Base-by-base conservation (phyloP, 1,284 basidiomycete species). In the Puccinia coronata region DNA sequence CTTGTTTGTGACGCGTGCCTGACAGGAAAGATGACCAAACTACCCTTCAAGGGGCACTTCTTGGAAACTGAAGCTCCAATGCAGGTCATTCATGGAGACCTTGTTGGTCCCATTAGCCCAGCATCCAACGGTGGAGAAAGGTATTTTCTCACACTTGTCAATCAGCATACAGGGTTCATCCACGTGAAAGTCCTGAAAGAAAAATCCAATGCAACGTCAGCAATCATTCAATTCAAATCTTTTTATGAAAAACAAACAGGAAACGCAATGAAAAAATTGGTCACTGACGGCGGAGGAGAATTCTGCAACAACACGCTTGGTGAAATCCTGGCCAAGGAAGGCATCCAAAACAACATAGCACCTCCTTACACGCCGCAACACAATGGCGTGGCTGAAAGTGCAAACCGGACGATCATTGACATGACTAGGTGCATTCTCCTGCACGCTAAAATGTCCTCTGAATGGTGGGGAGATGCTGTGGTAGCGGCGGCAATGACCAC, bases 211-310 rank as follows among this genome's bases (percentile, higher is more conserved):
- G 31, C 61, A 1, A 39, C 31, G 11, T 6, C 11, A 18, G 2
- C 28, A 1, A 65, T 65, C 14, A 16, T 39, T 9, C 16, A 65
- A 16, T 65, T 65, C 31, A 65, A 39, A 65, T 36, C 18, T 16
- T 9, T 39, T 6, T 65, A 31, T 31, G 61, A 65, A n/a, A 65
- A 65, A 8, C 61, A 65, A 41, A 65, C 61, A 20, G 31, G 61
- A 5, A 11, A 65, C 16, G 16, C 11, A 6, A 65, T 65, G 12
- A 65, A 39, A 39, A 65, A 41, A 28, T n/a, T 65, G 23, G 20
- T 65, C 11, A 65, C 61, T 9, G 61, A 65, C 61, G 61, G 61
- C 8, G 61, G 61, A 5, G 61, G 61, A 12, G 61, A 65, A 39
- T 65, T 65, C 31, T 2, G 28, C 31, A 65, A 39, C 31, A 36